Evolutionary conservation across 2,329 filamentous ascomycete species (phyloP), one percentile per base, ranked within the genome.

Genomic region (Onygena corvina): DNA sequence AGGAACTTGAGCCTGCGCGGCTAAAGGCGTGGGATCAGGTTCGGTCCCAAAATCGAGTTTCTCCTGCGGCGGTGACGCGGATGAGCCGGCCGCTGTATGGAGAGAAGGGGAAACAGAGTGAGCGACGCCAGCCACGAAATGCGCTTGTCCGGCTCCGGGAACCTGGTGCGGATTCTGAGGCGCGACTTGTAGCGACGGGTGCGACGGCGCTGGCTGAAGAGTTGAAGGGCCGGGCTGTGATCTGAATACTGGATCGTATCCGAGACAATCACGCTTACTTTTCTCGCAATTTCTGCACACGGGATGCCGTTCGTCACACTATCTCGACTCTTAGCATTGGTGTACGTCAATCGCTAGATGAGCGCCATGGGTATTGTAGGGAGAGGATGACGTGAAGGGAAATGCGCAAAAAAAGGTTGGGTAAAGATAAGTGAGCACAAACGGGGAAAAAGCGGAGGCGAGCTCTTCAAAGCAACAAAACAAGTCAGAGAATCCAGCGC

Each of bases 251-350:
- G 79, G 79, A 60, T 83, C 79, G 74, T 82, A 83, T 52, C 79
- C 79, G 53, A 81, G 64, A 60, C 79, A 83, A 62, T 81, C 77
- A 59, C 79, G 76, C 62, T 82, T 82, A 66, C 76, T 80, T 63
- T 83, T 83, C 57, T 77, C 73, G 60, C 79, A 83, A 62, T 83
- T 83, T 58, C 77, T 70, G 74, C 92, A 98, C 52, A 83, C 81
- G 18, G 92, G 92, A 67, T 94, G 88, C 53, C 80, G 81, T 74
- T 98, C 92, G 77, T 96, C 92, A 71, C 92, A 98, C 92, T 95
- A 65, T 57, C 25, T 42, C 21, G 7, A 42, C 1, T 25, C 38
- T 42, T 21, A 42, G 38, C 27, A 42, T 27, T 20, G 38, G n/a
- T 40, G 11, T 25, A 40, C 25, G 18, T 12, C 18, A 40, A 21